Evolutionary conservation across 257 asterid species (phyloP), one percentile per base, ranked within the genome.

Genomic region (Dorcoceras hygrometricum): DNA sequence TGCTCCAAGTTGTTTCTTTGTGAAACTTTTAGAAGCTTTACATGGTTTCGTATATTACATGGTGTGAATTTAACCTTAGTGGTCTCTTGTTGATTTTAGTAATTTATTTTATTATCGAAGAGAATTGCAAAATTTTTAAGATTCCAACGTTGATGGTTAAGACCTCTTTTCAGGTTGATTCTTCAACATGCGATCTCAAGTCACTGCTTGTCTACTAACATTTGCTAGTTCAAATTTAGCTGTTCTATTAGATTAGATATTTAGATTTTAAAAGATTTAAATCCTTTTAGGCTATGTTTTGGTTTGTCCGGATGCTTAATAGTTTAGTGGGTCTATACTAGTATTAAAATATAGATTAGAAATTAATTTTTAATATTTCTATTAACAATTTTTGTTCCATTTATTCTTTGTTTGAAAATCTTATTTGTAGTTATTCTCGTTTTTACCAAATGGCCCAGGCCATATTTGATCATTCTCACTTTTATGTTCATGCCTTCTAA

Each of bases 91-190:
- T 25, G 7, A 19, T 25, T n/a, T 22, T 6, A 23, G 54, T 46
- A 59, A 60, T 58, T 65, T 29, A 53, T 54, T 7, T 2, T 5
- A 22, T 59, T 51, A 39, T 26, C 51, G 62, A 14, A 50, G 66
- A 18, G 75, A 59, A 71, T 65, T 69, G 73, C 66, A 53, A 28
- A 67, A 36, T 16, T 56, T 31, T 71, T 23, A 22, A 25, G 28
- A 39, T 67, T 76, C 23, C 63, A 11, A 18, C 31, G 59, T 63
- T 32, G 36, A 27, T 32, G 39, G 51, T 32, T 8, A 53, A 36
- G 11, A 23, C 19, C n/a, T 46, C 27, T 46, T 56, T 59, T 63
- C 63, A 29, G 60, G 12, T 73, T 34, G 29, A 14, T 23, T 11
- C 65, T 55, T 73, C 29, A 20, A 28, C 26, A 57, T 56, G 27